Evolutionary conservation across 441 rosid species (phyloP), one percentile per base, ranked within the genome.

Genomic region (Gossypium schwendimanii): DNA sequence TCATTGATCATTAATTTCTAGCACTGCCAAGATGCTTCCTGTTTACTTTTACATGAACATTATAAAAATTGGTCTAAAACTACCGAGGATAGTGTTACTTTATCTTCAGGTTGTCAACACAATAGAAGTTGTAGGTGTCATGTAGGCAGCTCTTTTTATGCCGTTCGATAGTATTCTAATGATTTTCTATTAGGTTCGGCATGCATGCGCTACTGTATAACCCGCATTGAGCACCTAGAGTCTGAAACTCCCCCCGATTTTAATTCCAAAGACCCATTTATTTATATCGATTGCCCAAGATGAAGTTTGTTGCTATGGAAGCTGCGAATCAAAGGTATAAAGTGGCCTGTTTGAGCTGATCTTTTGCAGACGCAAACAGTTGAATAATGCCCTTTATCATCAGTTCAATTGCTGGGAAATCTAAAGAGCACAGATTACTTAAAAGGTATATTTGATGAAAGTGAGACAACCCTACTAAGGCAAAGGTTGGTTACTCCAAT

Each of bases 61-160:
- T n/a, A 12, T 47, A 45, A 14, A 45, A 45, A 8, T 7, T 23
- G 39, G 14, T 65, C 14, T 12, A 24, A 23, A 64, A 24, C 31
- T 66, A 55, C 70, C 3, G 57, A 44, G 57, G 36, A 66, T 66
- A 8, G 58, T 65, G 21, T 24, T 66, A 55, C 57, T 66, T 66
- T n/a, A 10, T 21, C 24, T 47, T 45, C 55, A 5, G 55, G 6
- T 4, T 17, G 21, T 12, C 17, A 11, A 4, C 69, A 20, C 15
- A 11, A 5, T 63, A 41, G 4, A 31, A 63, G 69, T 31, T 41
- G 3, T 63, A 41, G 17, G 53, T 63, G 28, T 63, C 17, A 20
- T 23, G 17, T 3, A 44, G 20, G 36, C 70, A 45, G 54, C 54
- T 44, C 2, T 12, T 21, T 45, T 8, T 2, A 3, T 24, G 12